Evolutionary conservation across 1,139 yeast genomes (phyloP).

Genomic region (Suhomyces taliae): DNA sequence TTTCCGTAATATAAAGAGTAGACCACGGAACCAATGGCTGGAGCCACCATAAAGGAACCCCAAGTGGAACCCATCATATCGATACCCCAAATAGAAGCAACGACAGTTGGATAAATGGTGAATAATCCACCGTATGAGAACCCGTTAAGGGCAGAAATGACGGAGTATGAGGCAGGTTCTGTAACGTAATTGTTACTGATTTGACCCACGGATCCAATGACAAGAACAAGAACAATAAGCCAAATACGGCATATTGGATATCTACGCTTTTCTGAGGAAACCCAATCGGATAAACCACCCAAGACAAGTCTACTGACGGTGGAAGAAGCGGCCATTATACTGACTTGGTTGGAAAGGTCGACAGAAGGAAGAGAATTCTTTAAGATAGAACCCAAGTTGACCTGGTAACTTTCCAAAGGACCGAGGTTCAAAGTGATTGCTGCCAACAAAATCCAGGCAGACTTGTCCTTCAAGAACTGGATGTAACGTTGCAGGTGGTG

Average conservation of each 20-base stretch:
- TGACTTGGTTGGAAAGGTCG: constrained; percentile 53
- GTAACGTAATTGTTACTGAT: constrained; percentile 12
- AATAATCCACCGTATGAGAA: constrained; percentile 79
- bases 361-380: constrained; percentile 23
- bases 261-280: constrained; percentile 28
- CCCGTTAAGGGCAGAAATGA: constrained; percentile 61
- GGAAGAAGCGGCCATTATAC: constrained; percentile 41
- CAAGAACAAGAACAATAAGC: constrained; percentile 42
- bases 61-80: constrained; percentile 90
- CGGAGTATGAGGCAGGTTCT: constrained; percentile 21
- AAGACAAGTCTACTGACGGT: constrained; percentile 52
- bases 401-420: constrained; percentile 83
- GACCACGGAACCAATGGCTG: constrained; percentile 78
- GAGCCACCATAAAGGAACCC: constrained; percentile 90
- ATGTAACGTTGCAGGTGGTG: constrained; percentile 51
- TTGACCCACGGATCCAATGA: constrained; percentile 49
- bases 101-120: constrained; percentile 80
- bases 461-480: constrained; percentile 57
- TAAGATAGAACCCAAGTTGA: constrained; percentile 75
- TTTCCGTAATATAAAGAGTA: constrained; percentile 74
- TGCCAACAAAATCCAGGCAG: constrained; percentile 63
- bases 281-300: constrained; percentile 67
- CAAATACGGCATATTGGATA: constrained; percentile 40
- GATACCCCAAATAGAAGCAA: constrained; percentile 85
- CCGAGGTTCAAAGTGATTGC: constrained; percentile 75